Evolutionary conservation across 768 basidiomycete genomes (phyloP), one percentile per base, ranked within the genome.

Genomic region (Tylopilus intermedius): DNA sequence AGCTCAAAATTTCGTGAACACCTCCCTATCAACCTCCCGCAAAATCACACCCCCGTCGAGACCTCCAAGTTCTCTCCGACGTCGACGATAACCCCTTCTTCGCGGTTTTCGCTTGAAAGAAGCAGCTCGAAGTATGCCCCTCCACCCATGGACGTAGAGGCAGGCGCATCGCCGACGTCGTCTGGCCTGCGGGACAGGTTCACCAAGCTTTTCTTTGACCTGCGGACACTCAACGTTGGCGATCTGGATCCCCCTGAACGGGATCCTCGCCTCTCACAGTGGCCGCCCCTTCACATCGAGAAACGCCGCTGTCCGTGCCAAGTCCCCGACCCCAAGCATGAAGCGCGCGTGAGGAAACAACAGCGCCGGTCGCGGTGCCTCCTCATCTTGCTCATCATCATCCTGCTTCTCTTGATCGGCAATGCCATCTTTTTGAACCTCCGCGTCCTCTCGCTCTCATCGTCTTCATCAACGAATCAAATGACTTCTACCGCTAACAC

Each of bases 31-130:
- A 33, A 53, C 29, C 35, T 42, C 38, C 55, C 60, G 18, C 45
- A 53, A 27, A 44, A 50, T 10, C 38, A 54, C 49, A 30, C 30
- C 13, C 63, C 62, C 3, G 35, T 69, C 46, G 69, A 71, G 50
- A 51, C 53, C 3, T 77, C 76, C 41, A 74, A 65, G 44, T 76
- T 77, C 62, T 77, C 76, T 18, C 73, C 76, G 35, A 72, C 72
- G n/a, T 74, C 75, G 9, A 71, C 72, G 11, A 63, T 68, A 45
- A 51, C 58, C 3, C 52, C 62, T 7, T 66, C 65, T n/a, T 62
- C 64, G 13, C 66, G 62, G 18, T 63, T 63, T 41, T 63, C 67
- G 53, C 62, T 67, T 55, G 58, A 49, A 18, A 44, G 55, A 26
- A 52, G 45, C 15, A 49, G 46, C 22, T 66, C 51, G n/a, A 50